Base-by-base conservation (phyloP, 2,329 filamentous ascomycete genomes). In the Stachybotrys chlorohalonatus region DNA sequence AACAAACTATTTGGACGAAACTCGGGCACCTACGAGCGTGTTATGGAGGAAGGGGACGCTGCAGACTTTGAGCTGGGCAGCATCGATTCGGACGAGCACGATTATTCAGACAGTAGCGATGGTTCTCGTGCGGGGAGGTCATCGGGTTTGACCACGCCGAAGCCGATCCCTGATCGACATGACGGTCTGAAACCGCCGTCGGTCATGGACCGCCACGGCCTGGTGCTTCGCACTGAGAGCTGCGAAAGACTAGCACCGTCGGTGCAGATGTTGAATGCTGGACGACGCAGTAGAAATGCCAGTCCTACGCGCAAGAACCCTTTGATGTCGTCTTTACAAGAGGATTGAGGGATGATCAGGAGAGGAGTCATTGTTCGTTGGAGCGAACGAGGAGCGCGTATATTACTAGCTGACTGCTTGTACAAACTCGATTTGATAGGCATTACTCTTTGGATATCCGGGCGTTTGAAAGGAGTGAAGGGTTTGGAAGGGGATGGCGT, bases 191-290 rank as follows among this genome's bases (percentile, higher is more conserved):
- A 70, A 31, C 63, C 64, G 13, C 62, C 65, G 15, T 77, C 73
- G 53, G 76, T 77, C 6, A 76, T 86, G 64, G 82, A 85, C 60
- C 74, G 90, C 46, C 84, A 82, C 50, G 92, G 92, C 1, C 68
- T 96, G 59, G 85, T 89, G 53, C 82, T 90, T 2, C 77, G 93
- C 60, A 95, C 89, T 0, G 93, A 96, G 66, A 95, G 90, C 66
- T 79, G 90, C 53, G 94, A 97, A 66, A 79, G 89, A 55, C 71
- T 96, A 45, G 77, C 80, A 15, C 79, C 82, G 13, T 79, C 74
- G 8, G 60, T 78, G 30, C 77, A 79, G 55, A 76, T 80, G 71
- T 67, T 82, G 57, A 79, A 75, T 52, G 79, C 79, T 1, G 81
- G 82, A 30, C 69, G 82, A 68, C 74, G 81, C 66, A 83, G 81